These are phyloP conservation scores for Monilinia aucupariae DNA, from an alignment of 2,329 filamentous ascomycete species.

Conservation along the genomic window DNA sequence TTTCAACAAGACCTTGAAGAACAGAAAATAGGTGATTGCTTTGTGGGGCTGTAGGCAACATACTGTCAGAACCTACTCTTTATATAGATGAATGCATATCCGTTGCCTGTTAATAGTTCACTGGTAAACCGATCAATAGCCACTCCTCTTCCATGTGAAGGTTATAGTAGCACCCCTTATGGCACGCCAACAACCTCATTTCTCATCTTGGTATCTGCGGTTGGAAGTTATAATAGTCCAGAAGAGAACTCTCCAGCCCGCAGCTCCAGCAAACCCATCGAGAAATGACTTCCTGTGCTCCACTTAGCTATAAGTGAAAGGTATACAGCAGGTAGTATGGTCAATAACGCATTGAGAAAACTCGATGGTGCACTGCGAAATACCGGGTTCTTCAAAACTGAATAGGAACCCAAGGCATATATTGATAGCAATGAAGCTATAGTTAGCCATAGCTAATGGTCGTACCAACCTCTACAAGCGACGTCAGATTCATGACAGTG, in stretches of 20 bases:
- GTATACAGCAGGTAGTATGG: not conserved
- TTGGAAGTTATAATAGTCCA: not conserved
- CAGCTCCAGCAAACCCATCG: not conserved
- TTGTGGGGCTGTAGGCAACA: not conserved
- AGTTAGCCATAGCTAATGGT: not conserved
- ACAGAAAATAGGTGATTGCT: not conserved
- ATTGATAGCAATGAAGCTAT: not conserved
- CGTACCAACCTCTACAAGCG: not conserved
- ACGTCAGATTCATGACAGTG: not conserved
- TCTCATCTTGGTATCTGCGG: not conserved
- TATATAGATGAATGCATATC: not conserved
- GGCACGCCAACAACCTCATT: not conserved
- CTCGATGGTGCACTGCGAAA: not conserved
- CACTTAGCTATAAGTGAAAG: not conserved
- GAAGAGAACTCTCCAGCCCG: not conserved
- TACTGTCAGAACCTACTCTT: not conserved
- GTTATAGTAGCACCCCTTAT: not conserved
- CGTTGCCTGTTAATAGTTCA: not conserved
- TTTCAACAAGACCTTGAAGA: not conserved
- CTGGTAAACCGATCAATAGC: not conserved
- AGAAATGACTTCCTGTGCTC: not conserved
- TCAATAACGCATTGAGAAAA: not conserved
- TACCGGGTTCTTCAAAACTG: not conserved
- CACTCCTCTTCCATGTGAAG: not conserved
- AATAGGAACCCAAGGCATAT: not conserved